Evolutionary conservation across 768 basidiomycete genomes (phyloP).

Genomic region (Kwoniella bestiolae): DNA sequence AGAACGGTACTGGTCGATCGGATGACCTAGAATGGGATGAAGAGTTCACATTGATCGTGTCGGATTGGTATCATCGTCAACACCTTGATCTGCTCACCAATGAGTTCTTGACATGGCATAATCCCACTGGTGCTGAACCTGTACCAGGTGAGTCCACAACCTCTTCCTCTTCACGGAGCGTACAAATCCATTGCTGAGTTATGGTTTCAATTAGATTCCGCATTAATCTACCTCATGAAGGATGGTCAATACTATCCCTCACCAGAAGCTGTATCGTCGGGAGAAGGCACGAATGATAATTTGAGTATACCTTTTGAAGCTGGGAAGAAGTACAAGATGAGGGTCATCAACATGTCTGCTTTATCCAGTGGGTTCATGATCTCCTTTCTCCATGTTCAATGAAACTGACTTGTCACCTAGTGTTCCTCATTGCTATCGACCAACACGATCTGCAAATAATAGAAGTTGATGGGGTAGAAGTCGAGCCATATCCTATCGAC

Average conservation of each 20-base stretch:
- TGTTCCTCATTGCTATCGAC: constrained; percentile 58
- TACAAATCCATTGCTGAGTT: no score
- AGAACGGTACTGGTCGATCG: constrained; percentile 57
- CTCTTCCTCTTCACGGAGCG: no score
- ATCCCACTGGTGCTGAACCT: constrained; percentile 85
- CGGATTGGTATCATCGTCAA: constrained; percentile 90
- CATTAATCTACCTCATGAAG: constrained; percentile 80
- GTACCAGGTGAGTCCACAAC: constrained; percentile 72
- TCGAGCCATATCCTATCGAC: constrained; percentile 73
- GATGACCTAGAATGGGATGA: constrained; percentile 73
- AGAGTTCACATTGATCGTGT: constrained; percentile 81
- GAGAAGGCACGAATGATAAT: constrained; percentile 74
- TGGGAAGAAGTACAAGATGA: constrained; percentile 88
- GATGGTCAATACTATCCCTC: constrained; percentile 69
- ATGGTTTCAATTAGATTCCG: constrained; percentile 70
- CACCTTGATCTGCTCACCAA: constrained; percentile 65
- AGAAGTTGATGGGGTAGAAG: constrained; percentile 64
- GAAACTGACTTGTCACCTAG: constrained; percentile 24
- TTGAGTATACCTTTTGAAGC: constrained; percentile 80
- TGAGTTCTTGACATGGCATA: constrained; percentile 67
- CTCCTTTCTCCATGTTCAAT: neutral
- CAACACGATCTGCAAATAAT: constrained; percentile 60
- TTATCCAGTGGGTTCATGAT: constrained; percentile 45
- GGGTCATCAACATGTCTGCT: constrained; percentile 78
- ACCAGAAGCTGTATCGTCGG: constrained; percentile 62